A percentile compares a stretch with the other conserved stretches of the same genome.
Conservation (phyloP, 2,329 filamentous ascomycete genomes). For the Endoconidiophora laricicola region DNA sequence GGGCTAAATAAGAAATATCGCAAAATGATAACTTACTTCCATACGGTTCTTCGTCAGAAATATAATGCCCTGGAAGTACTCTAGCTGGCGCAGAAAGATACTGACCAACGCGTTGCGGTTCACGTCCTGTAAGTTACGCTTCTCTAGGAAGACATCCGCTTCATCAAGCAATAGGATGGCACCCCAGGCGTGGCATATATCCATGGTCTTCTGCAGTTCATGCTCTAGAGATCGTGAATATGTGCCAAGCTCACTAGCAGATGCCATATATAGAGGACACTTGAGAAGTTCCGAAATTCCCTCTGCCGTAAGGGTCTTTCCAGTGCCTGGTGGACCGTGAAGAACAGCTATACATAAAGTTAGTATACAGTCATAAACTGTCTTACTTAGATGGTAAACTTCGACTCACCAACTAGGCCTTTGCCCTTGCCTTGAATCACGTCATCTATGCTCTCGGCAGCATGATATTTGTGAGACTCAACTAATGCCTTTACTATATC, state of each 20-base stretch:
- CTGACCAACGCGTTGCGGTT: constrained; percentile 32
- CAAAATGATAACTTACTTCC: not conserved
- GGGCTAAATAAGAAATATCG: no score
- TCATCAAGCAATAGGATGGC: constrained; percentile 36
- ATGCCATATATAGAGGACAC: constrained; percentile 70
- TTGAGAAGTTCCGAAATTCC: constrained; percentile 41
- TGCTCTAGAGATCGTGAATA: constrained; percentile 56
- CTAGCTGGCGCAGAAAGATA: constrained; percentile 30
- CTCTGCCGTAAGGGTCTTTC: constrained; percentile 78
- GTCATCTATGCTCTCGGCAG: constrained; percentile 19
- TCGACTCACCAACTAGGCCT: constrained; percentile 22
- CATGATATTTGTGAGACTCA: constrained; percentile 23
- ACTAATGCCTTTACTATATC: constrained; percentile 31
- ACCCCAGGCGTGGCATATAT: constrained; percentile 32
- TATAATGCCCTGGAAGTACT: constrained; percentile 29
- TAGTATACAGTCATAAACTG: not conserved
- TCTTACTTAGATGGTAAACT: constrained; percentile 5
- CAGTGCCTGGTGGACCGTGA: constrained; percentile 58
- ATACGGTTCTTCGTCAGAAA: constrained; percentile 27
- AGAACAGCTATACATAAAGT: not conserved
- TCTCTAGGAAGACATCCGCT: constrained; percentile 35
- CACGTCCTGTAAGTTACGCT: constrained; percentile 28
- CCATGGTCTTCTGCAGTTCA: constrained; percentile 49
- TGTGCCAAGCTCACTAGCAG: constrained; percentile 66
- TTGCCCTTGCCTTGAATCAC: constrained; percentile 27